Base-by-base conservation (phyloP, 139 green algal genomes). In the Chara braunii region DNA sequence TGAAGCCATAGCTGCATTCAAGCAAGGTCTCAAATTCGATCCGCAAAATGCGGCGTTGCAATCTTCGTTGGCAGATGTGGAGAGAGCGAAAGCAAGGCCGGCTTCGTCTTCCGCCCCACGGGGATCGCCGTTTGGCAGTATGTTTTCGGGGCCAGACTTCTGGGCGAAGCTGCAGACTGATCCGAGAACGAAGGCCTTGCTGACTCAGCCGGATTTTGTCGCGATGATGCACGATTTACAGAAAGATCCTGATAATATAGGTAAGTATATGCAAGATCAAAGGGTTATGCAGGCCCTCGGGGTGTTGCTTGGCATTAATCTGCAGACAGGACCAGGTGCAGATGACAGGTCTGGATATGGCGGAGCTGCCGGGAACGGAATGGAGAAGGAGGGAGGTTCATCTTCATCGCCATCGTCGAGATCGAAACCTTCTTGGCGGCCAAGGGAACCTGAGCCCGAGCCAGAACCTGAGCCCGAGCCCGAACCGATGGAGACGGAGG, bases 121-220 rank as follows among this genome's bases (percentile, higher is more conserved):
- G n/a, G n/a, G n/a, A n/a, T n/a, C n/a, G n/a, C n/a, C n/a, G n/a
- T n/a, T n/a, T n/a, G n/a, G n/a, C n/a, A n/a, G n/a, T n/a, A n/a
- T n/a, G n/a, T n/a, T n/a, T n/a, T n/a, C n/a, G 65, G 65, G 65
- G 1, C 77, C 78, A 3, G 60, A 84, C 18, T 29, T 95, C 6
- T 61, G 92, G 61, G 66, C 75, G 3, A 85, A 87, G 44, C 77
- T 99, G 68, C 83, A 89, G 3, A 88, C 76, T 48, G 86, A 96
- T 82, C 89, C 88, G 0, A 65, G 84, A 32, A 95, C 87, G 3
- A 68, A 78, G 58, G 24, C 33, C 55, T 81, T 88, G 37, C 74
- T 98, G 74, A 36, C 51, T 2, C 83, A 97, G 70, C 87, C 88
- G 5, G 90, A 94, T 68, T 99, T 98, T 79, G 80, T 89, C 73